Evolutionary conservation across 257 asterid species (phyloP).

Genomic region (Solanum arcanum): DNA sequence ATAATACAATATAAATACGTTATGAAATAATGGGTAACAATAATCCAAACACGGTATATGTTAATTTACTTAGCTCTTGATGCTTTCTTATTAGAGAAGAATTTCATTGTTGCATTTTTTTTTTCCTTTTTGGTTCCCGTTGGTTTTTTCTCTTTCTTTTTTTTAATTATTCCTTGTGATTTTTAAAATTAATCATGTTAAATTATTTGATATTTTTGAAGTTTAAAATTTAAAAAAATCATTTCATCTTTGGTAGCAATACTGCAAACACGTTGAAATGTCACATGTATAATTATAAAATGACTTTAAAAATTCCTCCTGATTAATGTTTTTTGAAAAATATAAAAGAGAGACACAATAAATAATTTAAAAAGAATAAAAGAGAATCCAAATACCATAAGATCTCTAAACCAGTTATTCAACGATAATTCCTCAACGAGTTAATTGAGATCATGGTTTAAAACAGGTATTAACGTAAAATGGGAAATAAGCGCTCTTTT

Average conservation of each 20-base stretch:
- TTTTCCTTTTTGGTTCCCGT: background rate
- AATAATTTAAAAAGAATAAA: too few relatives aligned
- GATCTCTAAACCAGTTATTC: background rate
- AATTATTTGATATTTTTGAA: too few relatives aligned
- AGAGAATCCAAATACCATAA: background rate
- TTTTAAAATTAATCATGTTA: too few relatives aligned
- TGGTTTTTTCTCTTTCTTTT: background rate
- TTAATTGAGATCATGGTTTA: background rate
- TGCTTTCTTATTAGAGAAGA: background rate
- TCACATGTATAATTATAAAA: background rate
- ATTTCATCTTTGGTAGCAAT: background rate
- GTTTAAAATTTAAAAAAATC: background rate
- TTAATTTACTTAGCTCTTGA: background rate
- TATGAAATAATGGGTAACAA: too few relatives aligned
- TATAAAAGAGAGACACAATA: too few relatives aligned
- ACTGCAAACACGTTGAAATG: background rate
- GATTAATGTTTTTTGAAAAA: rapidly evolving
- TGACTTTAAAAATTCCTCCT: background rate
- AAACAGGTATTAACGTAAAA: background rate
- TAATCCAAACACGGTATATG: background rate
- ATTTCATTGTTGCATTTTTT: background rate
- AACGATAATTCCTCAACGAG: background rate
- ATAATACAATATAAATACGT: too few relatives aligned
- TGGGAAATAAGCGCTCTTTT: background rate
- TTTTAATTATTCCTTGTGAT: too few relatives aligned